A percentile compares a stretch with the other conserved stretches of the same genome.
These are phyloP conservation scores for Populus nigra DNA, from an alignment of 345 rosid genomes.

Conservation along the genomic window DNA sequence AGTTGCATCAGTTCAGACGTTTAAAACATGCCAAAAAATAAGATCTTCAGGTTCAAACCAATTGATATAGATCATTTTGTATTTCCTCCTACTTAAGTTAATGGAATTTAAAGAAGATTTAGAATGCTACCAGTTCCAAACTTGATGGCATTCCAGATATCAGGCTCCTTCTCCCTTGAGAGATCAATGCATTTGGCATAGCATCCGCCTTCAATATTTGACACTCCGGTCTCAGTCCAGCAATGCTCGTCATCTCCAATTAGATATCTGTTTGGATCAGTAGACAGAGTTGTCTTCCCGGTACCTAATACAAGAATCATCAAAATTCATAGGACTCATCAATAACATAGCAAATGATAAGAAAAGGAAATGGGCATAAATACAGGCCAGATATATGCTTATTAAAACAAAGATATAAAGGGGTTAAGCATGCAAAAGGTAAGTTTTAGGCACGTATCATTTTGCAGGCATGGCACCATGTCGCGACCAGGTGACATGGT, in stretches of 20 bases:
- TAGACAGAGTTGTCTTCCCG: conserved; percentile 92
- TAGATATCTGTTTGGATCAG: conserved; percentile 84
- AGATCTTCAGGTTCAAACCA: background rate
- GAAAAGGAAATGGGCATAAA: background rate
- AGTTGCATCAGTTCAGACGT: background rate
- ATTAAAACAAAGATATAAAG: background rate
- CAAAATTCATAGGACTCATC: conserved; percentile 8
- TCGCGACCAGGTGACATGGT: conserved; percentile 26
- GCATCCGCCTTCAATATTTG: conserved; percentile 99
- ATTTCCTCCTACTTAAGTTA: background rate
- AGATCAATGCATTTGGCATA: conserved; percentile 98
- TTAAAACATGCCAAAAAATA: background rate
- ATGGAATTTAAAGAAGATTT: background rate
- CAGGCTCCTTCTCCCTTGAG: conserved; percentile 87
- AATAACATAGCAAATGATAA: conserved; percentile 10
- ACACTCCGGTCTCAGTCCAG: conserved; percentile 88
- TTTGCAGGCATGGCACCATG: conserved; percentile 24
- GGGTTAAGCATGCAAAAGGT: background rate
- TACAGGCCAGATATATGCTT: background rate
- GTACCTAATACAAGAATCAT: conserved; percentile 49
- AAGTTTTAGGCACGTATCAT: conserved; percentile 31
- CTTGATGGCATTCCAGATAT: conserved; percentile 94
- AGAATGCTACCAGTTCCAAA: conserved; percentile 71
- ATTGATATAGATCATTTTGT: background rate
- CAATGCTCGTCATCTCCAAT: conserved; percentile 99